These are phyloP conservation scores for Lactarius sp. DNA, from an alignment of 768 basidiomycete species.

Conservation along the genomic window DNA sequence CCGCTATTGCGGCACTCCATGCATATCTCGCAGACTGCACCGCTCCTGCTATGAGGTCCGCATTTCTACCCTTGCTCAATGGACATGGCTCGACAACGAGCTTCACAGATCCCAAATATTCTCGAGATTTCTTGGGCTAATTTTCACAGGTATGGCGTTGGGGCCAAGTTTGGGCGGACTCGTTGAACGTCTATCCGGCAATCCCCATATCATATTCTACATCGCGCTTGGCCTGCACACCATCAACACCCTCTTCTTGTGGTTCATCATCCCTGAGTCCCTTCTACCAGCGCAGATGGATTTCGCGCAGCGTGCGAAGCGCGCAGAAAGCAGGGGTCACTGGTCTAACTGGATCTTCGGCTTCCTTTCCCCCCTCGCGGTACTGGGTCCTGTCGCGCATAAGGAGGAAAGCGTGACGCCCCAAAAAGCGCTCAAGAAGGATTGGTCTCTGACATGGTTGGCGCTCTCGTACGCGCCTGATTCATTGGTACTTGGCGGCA, in stretches of 20 bases:
- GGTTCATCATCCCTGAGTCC: slow-evolving; percentile 74
- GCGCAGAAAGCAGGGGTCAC: slow-evolving; percentile 19
- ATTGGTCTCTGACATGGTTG: slow-evolving; percentile 63
- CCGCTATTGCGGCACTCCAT: slow-evolving; percentile 48
- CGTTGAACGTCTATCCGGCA: slow-evolving; percentile 52
- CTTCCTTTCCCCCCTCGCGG: slow-evolving; percentile 67
- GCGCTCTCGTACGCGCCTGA: slow-evolving; percentile 47
- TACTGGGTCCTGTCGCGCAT: slow-evolving; percentile 48
- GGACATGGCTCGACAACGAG: background rate
- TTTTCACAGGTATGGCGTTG: slow-evolving; percentile 69
- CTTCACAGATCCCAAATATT: slow-evolving; percentile 53
- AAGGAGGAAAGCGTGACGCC: slow-evolving; percentile 34
- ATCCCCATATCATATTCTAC: slow-evolving; percentile 67
- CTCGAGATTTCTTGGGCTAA: slow-evolving; percentile 59
- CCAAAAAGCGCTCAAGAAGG: slow-evolving; percentile 40
- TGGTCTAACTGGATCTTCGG: slow-evolving; percentile 46
- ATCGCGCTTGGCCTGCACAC: slow-evolving; percentile 47
- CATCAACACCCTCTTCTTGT: slow-evolving; percentile 44
- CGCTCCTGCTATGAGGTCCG: slow-evolving; percentile 36
- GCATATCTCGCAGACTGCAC: slow-evolving; percentile 71
- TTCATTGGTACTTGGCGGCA: slow-evolving; percentile 6
- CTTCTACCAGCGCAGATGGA: slow-evolving; percentile 43
- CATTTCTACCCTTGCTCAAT: background rate
- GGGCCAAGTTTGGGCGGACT: slow-evolving; percentile 72
- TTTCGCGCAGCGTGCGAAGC: slow-evolving; percentile 27